These are phyloP conservation scores for Ramularia collo-cygni DNA, from an alignment of 2,329 filamentous ascomycete species.

Conservation along the genomic window DNA sequence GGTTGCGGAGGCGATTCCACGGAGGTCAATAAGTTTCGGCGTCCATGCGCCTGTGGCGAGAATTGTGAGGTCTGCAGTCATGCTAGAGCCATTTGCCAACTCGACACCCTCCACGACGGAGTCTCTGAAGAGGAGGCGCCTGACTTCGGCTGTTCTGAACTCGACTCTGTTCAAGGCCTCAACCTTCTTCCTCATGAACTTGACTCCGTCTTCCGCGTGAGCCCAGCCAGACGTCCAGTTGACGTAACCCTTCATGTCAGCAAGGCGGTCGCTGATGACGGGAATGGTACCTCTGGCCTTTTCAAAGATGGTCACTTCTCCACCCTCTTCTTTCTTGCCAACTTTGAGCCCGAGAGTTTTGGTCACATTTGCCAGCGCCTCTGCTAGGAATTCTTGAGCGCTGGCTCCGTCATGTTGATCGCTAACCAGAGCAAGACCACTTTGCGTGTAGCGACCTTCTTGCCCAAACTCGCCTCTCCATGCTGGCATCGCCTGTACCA, in stretches of 20 bases:
- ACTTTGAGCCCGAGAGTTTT: conserved; percentile 39
- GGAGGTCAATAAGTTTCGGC: conserved; percentile 66
- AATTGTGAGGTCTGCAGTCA: conserved; percentile 65
- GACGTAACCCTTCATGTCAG: conserved; percentile 62
- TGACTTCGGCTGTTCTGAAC: conserved; percentile 45
- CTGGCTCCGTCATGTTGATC: conserved; percentile 30
- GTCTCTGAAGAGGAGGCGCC: conserved; percentile 35
- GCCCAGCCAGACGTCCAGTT: conserved; percentile 75
- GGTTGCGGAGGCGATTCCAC: conserved; percentile 69
- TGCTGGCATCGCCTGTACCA: conserved; percentile 58
- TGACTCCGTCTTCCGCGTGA: conserved; percentile 65
- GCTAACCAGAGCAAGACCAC: conserved; percentile 59
- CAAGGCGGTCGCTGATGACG: conserved; percentile 32
- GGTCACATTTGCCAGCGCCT: conserved; percentile 56
- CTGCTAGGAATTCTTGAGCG: conserved; percentile 46
- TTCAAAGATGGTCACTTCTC: conserved; percentile 33
- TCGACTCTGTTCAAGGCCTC: conserved; percentile 47
- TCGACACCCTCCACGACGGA: conserved; percentile 50
- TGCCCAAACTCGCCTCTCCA: conserved; percentile 60
- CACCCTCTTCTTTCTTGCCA: conserved; percentile 29
- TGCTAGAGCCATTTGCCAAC: conserved; percentile 42
- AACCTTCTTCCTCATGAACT: conserved; percentile 50
- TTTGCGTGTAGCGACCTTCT: conserved; percentile 62
- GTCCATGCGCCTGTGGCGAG: conserved; percentile 88
- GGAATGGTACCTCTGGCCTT: conserved; percentile 33